A percentile compares a stretch with the other conserved stretches of the same genome.
These are phyloP conservation scores for Allantophomopsis lycopodina DNA, from an alignment of 2,329 filamentous ascomycete genomes.

Conservation along the genomic window DNA sequence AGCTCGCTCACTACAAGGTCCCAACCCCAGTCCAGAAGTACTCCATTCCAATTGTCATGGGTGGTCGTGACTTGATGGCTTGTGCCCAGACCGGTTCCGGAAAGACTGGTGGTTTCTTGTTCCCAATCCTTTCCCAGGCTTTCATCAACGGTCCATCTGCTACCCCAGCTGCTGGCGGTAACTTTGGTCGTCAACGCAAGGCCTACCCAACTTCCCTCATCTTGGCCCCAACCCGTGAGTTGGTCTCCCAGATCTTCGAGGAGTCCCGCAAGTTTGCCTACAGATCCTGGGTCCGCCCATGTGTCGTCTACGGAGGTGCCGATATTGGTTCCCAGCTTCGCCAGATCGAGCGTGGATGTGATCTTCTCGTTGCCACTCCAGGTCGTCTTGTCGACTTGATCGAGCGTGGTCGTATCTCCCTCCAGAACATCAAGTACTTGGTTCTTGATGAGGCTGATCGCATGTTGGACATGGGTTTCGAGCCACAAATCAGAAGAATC, in stretches of 20 bases:
- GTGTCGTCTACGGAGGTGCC: constrained; percentile 97
- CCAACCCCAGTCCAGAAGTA: constrained; percentile 98
- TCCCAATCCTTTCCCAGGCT: constrained; percentile 96
- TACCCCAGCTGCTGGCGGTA: constrained; percentile 46
- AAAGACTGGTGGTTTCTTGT: constrained; percentile 99
- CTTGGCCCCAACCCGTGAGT: constrained; percentile 90
- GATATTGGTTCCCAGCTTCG: constrained; percentile 97
- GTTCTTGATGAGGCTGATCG: constrained; percentile 98
- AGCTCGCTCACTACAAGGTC: constrained; percentile 84
- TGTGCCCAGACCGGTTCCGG: constrained; percentile 99
- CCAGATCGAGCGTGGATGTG: constrained; percentile 90
- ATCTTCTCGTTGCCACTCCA: constrained; percentile 91
- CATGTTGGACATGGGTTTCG: constrained; percentile 99
- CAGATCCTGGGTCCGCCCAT: constrained; percentile 96
- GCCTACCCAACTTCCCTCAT: constrained; percentile 94
- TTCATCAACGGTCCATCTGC: constrained; percentile 77
- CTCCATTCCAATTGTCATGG: constrained; percentile 98
- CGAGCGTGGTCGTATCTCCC: constrained; percentile 94
- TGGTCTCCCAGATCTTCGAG: constrained; percentile 97
- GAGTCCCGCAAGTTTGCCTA: constrained; percentile 97
- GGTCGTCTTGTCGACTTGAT: constrained; percentile 96
- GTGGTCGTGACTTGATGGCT: constrained; percentile 95
- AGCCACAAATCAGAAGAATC: constrained; percentile 97
- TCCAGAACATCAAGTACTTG: constrained; percentile 97
- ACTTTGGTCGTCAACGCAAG: constrained; percentile 90